Evolutionary conservation across 495 filamentous ascomycete species (phyloP), one percentile per base, ranked within the genome.

Genomic region (Penicillium ucsense): DNA sequence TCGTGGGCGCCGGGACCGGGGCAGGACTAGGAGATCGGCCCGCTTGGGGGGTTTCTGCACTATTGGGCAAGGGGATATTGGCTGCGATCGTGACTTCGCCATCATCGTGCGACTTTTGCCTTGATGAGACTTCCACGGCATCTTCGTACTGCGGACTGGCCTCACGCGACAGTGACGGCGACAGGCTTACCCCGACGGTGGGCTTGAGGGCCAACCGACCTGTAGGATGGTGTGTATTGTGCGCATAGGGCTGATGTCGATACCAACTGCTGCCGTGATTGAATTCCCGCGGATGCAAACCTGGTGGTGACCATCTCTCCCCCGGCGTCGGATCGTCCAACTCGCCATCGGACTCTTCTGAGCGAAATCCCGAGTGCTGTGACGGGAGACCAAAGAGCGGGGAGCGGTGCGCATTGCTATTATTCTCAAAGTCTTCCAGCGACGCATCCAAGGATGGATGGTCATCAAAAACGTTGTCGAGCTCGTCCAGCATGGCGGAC

Each of bases 311-410:
- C 77, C 78, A 83, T 35, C 71, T 74, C 12, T 71, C 74, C 27
- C 42, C 46, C 3, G 60, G 53, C 2, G 55, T 59, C 8, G 68
- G 64, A 10, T 72, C 68, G 5, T 64, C 65, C 2, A 68, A 51
- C 38, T 69, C 70, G 32, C 48, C 55, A 50, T 79, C 76, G 31
- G 78, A 80, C 38, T 79, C 74, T 43, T 80, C 79, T 5, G 77
- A 84, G 55, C 81, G 78, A 70, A 88, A 89, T 38, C 83, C 86
- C 40, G 84, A 89, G 68, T 86, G 84, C 60, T 84, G 77, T 29
- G 82, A 83, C 10, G 83, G 87, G 46, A 85, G 68, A 36, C 71
- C 73, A 56, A 81, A 79, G 56, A 76, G 41, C 8, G 76, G 79
- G 27, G 77, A 76, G 36, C 70, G 66, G 53, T 67, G 67, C 48